These are phyloP conservation scores for Kazachstania psychrophila DNA, from an alignment of 805 yeast genomes.

Conservation along the genomic window DNA sequence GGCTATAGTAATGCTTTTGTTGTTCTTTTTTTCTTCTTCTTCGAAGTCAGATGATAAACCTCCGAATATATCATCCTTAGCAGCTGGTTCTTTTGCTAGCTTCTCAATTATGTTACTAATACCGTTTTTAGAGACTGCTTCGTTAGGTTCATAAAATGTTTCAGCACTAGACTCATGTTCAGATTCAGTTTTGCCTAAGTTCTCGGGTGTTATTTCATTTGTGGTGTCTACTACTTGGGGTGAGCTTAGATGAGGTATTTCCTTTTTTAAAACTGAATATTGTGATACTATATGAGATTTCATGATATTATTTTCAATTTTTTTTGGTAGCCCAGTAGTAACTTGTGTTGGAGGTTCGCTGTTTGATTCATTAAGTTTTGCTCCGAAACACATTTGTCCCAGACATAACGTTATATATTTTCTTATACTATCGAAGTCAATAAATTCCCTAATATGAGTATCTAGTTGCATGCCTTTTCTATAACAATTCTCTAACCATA, in stretches of 20 bases:
- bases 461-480: conserved; percentile 12
- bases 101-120: not conserved
- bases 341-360: too few species aligned
- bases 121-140: not conserved
- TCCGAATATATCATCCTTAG: not conserved
- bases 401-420: conserved; percentile 10
- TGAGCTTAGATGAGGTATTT: too few species aligned
- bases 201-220: too few species aligned
- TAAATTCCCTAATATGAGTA: not conserved
- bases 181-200: too few species aligned
- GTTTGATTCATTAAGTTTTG: not conserved
- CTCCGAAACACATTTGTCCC: conserved; percentile 8
- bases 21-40: not conserved
- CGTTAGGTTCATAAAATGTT: too few species aligned
- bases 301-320: too few species aligned
- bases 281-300: too few species aligned
- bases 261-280: too few species aligned
- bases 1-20: not conserved
- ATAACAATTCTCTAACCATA: conserved; percentile 82
- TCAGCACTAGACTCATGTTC: too few species aligned
- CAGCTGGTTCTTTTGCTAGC: not conserved
- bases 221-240: too few species aligned
- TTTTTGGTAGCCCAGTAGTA: too few species aligned
- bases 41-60: too few species aligned
- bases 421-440: conserved; percentile 7